These are phyloP conservation scores for Cicer yamashitae DNA, from an alignment of 306 rosid genomes.

Conservation along the genomic window DNA sequence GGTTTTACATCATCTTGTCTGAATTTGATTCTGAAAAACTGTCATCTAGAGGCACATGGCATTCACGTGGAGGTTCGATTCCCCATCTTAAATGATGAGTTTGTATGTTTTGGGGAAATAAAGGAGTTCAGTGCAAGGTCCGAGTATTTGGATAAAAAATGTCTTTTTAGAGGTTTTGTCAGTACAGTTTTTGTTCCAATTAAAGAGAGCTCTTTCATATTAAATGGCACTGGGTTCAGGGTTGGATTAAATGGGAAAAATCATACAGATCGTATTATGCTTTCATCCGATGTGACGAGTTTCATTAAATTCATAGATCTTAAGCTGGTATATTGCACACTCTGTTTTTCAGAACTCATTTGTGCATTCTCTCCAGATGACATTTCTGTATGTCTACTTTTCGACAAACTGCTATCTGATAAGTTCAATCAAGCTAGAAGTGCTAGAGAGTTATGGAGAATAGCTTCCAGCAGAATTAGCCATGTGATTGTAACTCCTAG, in stretches of 20 bases:
- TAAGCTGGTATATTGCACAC: constrained; percentile 59
- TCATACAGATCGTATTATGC: constrained; percentile 45
- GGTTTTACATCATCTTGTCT: constrained; percentile 54
- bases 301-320: constrained; percentile 59
- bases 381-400: constrained; percentile 55
- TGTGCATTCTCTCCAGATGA: constrained; percentile 68
- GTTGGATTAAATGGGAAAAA: constrained; percentile 54
- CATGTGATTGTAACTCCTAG: constrained; percentile 52
- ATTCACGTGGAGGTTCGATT: constrained; percentile 58
- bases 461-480: constrained; percentile 74
- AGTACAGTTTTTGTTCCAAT: constrained; percentile 60
- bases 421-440: constrained; percentile 61
- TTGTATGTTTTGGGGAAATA: constrained; percentile 56
- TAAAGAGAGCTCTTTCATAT: constrained; percentile 51
- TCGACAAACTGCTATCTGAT: constrained; percentile 53
- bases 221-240: constrained; percentile 62
- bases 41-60: constrained; percentile 59
- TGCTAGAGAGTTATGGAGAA: constrained; percentile 81
- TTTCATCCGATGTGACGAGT: constrained; percentile 54
- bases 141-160: constrained; percentile 52
- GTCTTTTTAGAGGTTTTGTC: constrained; percentile 61
- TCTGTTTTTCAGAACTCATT: constrained; percentile 66
- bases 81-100: constrained; percentile 57
- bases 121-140: constrained; percentile 64
- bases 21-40: constrained; percentile 69